Conservation (phyloP, 768 basidiomycete species). For the Russula sp. region DNA sequence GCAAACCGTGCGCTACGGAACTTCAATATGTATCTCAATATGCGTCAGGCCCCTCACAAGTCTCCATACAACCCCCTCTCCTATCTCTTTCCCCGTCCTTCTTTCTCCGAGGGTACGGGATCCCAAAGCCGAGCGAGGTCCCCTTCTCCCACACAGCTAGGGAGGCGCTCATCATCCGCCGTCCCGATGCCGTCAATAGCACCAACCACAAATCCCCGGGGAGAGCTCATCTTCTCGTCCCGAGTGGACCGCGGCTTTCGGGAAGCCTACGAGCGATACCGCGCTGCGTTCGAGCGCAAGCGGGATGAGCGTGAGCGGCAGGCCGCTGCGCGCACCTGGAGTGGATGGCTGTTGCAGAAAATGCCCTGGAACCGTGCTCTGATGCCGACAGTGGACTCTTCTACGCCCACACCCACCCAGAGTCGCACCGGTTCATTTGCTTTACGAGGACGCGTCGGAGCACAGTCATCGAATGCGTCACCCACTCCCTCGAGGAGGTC, state of each 20-base stretch:
- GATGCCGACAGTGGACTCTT: constrained; percentile 7
- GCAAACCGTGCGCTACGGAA: constrained; percentile 87
- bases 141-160: constrained; percentile 29
- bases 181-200: constrained; percentile 72
- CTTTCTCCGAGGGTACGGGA: constrained; percentile 24
- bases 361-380: constrained; percentile 25
- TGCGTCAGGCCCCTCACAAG: constrained; percentile 68
- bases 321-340: constrained; percentile 28
- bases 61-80: constrained; percentile 49
- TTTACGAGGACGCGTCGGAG: constrained; percentile 2
- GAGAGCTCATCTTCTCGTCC: constrained; percentile 93
- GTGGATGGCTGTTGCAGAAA: constrained; percentile 27
- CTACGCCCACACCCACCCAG: constrained; percentile 10
- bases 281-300: constrained; percentile 75
- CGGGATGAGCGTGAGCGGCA: constrained; percentile 55
- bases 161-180: constrained; percentile 37
- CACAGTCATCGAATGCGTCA: constrained; percentile 6
- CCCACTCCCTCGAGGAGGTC: constrained; percentile 9
- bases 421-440: constrained; percentile 13
- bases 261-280: constrained; percentile 89
- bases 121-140: constrained; percentile 35
- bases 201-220: constrained; percentile 81
- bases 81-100: constrained; percentile 49
- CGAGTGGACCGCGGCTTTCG: constrained; percentile 76
- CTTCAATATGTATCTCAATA: constrained; percentile 96